Evolutionary conservation across 2,329 filamentous ascomycete genomes (phyloP).

Genomic region (Pseudocercospora crystallina): DNA sequence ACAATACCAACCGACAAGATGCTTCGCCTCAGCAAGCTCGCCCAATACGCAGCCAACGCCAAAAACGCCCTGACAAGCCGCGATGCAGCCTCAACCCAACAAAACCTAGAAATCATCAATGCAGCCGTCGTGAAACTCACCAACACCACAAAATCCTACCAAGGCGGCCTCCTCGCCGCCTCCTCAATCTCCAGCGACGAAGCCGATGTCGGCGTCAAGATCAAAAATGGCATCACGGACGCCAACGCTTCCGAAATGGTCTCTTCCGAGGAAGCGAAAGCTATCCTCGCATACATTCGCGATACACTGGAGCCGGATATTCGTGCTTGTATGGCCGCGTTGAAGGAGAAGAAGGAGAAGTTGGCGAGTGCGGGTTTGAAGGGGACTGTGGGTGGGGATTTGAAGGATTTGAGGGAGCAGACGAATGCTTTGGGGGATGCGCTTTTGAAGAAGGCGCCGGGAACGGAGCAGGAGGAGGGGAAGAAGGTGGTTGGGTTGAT

Average conservation of each 20-base stretch:
- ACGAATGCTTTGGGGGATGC: constrained; percentile 20
- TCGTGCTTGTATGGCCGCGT: constrained; percentile 16
- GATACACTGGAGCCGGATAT: constrained; percentile 22
- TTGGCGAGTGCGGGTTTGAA: constrained; percentile 16
- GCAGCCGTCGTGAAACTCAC: constrained; percentile 20
- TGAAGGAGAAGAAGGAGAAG: constrained; percentile 21
- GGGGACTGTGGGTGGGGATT: constrained; percentile 21
- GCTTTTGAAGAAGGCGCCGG: constrained; percentile 20
- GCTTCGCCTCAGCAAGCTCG: constrained; percentile 23
- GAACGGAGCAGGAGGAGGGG: constrained; percentile 11
- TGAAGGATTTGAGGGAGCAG: constrained; percentile 20
- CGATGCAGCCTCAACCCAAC: constrained; percentile 16
- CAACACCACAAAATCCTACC: constrained; percentile 13
- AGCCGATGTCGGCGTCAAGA: constrained; percentile 19
- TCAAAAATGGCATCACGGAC: constrained; percentile 24
- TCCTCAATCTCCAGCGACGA: constrained; percentile 23
- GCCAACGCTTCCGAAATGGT: constrained; percentile 20
- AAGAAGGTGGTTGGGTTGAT: constrained; percentile 18
- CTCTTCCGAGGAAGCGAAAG: constrained; percentile 17
- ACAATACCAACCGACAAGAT: constrained; percentile 6
- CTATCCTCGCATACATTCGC: constrained; percentile 18
- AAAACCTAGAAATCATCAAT: constrained; percentile 25
- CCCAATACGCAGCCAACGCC: constrained; percentile 21
- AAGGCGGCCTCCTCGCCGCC: constrained; percentile 25
- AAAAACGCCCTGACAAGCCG: constrained; percentile 22